Percentiles rank a stretch among this genome's conserved stretches.
phyloP scores from a whole-genome alignment of 176 grass and related monocot genomes.

The Carex kokanica region DNA sequence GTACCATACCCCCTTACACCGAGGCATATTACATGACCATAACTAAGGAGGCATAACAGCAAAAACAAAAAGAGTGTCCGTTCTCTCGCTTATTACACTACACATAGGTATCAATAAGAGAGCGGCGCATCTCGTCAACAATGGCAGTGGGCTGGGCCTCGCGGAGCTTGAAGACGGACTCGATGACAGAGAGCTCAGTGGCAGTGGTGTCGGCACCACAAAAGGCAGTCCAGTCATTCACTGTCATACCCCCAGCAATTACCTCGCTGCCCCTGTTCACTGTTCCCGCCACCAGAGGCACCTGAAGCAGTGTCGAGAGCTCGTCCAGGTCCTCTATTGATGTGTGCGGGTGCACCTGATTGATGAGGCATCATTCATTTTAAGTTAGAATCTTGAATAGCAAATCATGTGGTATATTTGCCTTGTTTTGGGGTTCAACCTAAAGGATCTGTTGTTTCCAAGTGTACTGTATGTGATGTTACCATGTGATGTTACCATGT shows the following conservation, averaged over 20 bases:
- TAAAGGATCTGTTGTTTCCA: neutral
- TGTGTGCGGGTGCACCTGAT: conserved; percentile 91
- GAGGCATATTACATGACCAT: conserved; percentile 8
- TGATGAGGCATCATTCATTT: neutral
- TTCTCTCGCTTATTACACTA: conserved; percentile 44
- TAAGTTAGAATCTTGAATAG: neutral
- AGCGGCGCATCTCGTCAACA: conserved; percentile 87
- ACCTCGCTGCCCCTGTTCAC: conserved; percentile 97
- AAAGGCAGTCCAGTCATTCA: conserved; percentile 97
- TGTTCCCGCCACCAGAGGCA: conserved; percentile 86
- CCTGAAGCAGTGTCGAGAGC: conserved; percentile 91
- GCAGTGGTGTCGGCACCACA: conserved; percentile 88
- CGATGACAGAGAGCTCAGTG: conserved; percentile 91
- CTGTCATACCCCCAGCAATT: conserved; percentile 82
- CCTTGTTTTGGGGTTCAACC: neutral
- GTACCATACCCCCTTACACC: neutral
- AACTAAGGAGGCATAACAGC: neutral
- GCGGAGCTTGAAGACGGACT: conserved; percentile 90
- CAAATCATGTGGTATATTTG: neutral
- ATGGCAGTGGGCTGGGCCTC: conserved; percentile 63
- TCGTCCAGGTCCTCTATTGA: conserved; percentile 98
- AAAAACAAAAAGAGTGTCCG: neutral
- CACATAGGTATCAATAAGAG: conserved; percentile 88
- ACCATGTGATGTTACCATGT: too few species aligned
- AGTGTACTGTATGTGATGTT: neutral